These are phyloP conservation scores for Clavulina sp. DNA, from an alignment of 768 basidiomycete genomes.

Conservation along the genomic window DNA sequence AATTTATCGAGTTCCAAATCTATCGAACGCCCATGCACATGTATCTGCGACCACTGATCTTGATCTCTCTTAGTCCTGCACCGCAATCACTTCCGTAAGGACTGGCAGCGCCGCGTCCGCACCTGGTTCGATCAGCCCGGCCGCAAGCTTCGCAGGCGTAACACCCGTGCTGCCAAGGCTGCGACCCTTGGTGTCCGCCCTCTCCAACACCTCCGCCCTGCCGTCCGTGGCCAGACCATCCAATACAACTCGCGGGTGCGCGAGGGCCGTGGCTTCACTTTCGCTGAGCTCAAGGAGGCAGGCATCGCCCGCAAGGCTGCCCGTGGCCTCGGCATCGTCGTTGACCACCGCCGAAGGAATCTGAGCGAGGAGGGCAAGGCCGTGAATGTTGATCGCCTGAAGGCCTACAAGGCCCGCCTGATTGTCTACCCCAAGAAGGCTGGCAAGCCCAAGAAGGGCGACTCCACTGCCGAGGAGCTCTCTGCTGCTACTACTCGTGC, in stretches of 20 bases:
- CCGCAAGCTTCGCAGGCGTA: slow-evolving; percentile 88
- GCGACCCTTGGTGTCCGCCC: slow-evolving; percentile 83
- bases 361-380: slow-evolving; percentile 92
- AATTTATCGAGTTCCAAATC: too few relatives aligned
- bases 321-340: slow-evolving; percentile 78
- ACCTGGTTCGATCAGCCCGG: slow-evolving; percentile 99
- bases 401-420: slow-evolving; percentile 81
- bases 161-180: slow-evolving; percentile 81
- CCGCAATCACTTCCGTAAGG: slow-evolving; percentile 93
- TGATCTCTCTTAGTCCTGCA: slow-evolving; percentile 41
- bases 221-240: slow-evolving; percentile 88
- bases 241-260: slow-evolving; percentile 98
- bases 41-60: too few relatives aligned
- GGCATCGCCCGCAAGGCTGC: slow-evolving; percentile 91
- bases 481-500: slow-evolving; percentile 55
- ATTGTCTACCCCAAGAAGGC: slow-evolving; percentile 96
- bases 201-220: slow-evolving; percentile 80
- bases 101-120: slow-evolving; percentile 92
- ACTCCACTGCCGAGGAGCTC: slow-evolving; percentile 81
- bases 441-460: slow-evolving; percentile 89
- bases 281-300: slow-evolving; percentile 87
- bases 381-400: slow-evolving; percentile 84
- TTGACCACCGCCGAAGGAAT: slow-evolving; percentile 95
- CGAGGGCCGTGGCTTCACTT: slow-evolving; percentile 91
- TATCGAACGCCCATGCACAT: too few relatives aligned